Conservation (phyloP, 1,139 yeast genomes). For the Hansenula sp. region DNA sequence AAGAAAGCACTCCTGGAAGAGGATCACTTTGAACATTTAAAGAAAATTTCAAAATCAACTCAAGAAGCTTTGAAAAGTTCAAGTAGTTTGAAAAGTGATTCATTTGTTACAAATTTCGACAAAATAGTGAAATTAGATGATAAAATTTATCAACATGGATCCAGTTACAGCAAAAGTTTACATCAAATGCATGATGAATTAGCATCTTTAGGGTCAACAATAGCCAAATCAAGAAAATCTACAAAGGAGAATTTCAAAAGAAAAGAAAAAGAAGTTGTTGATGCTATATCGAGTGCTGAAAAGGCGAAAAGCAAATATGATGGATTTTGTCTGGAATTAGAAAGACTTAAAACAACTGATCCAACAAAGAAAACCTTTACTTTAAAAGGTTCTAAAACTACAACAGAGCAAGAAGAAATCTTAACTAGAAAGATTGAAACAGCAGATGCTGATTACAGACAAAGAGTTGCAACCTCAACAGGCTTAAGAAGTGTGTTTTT, state of each 20-base stretch:
- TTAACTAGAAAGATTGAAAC: slow-evolving; percentile 71
- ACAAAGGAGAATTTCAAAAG: slow-evolving; percentile 79
- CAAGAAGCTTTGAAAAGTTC: slow-evolving; percentile 46
- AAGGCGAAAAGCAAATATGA: slow-evolving; percentile 82
- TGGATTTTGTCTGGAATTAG: slow-evolving; percentile 82
- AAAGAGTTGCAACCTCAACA: slow-evolving; percentile 69
- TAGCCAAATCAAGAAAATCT: slow-evolving; percentile 66
- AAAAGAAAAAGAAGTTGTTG: slow-evolving; percentile 78
- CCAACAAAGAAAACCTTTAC: slow-evolving; percentile 80
- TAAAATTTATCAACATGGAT: slow-evolving; percentile 64
- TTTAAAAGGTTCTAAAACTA: slow-evolving; percentile 68
- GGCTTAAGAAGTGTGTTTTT: slow-evolving; percentile 71
- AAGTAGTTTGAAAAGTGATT: slow-evolving; percentile 57
- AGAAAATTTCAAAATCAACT: slow-evolving; percentile 58
- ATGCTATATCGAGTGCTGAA: slow-evolving; percentile 78
- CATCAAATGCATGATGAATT: slow-evolving; percentile 86
- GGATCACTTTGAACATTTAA: slow-evolving; percentile 69
- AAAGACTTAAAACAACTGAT: slow-evolving; percentile 73
- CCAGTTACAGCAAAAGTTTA: slow-evolving; percentile 73
- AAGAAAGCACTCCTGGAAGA: slow-evolving; percentile 77
- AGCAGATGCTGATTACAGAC: slow-evolving; percentile 83
- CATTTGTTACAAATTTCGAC: slow-evolving; percentile 64
- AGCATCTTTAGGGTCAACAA: slow-evolving; percentile 62
- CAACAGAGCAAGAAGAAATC: slow-evolving; percentile 91
- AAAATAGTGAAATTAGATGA: slow-evolving; percentile 76